Conservation (phyloP, 768 basidiomycete species). For the Dacryopinax primogenitus region DNA sequence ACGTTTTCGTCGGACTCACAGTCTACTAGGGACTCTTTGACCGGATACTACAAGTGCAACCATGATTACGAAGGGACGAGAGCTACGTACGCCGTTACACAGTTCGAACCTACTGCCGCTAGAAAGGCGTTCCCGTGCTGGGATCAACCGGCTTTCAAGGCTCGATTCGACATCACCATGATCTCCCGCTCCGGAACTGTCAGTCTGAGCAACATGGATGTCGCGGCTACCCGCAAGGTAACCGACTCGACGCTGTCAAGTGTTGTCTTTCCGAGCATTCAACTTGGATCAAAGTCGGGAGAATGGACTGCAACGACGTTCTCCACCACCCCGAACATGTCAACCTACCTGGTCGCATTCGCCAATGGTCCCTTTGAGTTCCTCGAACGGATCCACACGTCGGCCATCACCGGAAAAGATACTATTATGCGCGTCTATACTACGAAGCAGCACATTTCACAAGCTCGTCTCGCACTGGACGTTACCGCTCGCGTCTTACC, state of each 20-base stretch:
- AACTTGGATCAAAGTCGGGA: neutral
- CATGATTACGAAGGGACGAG: slow-evolving; percentile 12
- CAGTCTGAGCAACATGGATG: slow-evolving; percentile 81
- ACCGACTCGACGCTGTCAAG: neutral
- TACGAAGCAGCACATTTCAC: slow-evolving; percentile 68
- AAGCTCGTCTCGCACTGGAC: slow-evolving; percentile 75
- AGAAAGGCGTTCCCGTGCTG: slow-evolving; percentile 75
- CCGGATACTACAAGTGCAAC: slow-evolving; percentile 30
- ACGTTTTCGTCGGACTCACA: slow-evolving; percentile 15
- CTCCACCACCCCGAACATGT: slow-evolving; percentile 69
- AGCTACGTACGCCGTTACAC: slow-evolving; percentile 51
- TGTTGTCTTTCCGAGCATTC: slow-evolving; percentile 7
- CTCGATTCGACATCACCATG: slow-evolving; percentile 50
- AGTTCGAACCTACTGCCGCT: slow-evolving; percentile 88
- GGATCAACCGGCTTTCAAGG: slow-evolving; percentile 88
- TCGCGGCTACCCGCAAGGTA: neutral
- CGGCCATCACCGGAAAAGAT: slow-evolving; percentile 65
- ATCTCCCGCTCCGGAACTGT: slow-evolving; percentile 61
- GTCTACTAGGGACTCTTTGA: slow-evolving; percentile 11
- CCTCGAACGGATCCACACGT: slow-evolving; percentile 61
- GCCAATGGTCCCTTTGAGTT: slow-evolving; percentile 69
- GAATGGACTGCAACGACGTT: slow-evolving; percentile 47
- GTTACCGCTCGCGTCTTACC: slow-evolving; percentile 72
- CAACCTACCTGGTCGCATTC: slow-evolving; percentile 76
- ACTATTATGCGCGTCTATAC: slow-evolving; percentile 78